Conservation (phyloP, 768 basidiomycete genomes). For the Hericium rajendrae region DNA sequence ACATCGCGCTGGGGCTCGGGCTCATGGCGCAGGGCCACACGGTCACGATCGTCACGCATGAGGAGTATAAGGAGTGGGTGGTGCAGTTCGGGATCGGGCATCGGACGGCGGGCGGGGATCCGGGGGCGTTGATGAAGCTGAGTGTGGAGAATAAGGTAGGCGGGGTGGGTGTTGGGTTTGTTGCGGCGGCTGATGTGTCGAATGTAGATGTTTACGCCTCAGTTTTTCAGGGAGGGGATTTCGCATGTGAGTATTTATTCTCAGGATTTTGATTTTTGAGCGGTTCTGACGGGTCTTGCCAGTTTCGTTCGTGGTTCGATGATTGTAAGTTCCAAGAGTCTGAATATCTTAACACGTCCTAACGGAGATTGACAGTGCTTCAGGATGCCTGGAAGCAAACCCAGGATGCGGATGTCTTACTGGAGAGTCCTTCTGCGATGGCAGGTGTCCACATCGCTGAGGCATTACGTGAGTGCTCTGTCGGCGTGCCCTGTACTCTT, state of each 20-base stretch:
- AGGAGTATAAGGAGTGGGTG: slow-evolving; percentile 45
- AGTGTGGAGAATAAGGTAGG: slow-evolving; percentile 36
- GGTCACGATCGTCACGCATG: slow-evolving; percentile 40
- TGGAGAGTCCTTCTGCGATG: slow-evolving; percentile 63
- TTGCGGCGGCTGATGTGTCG: slow-evolving; percentile 14
- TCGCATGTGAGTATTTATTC: slow-evolving; percentile 32
- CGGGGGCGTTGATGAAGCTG: slow-evolving; percentile 59
- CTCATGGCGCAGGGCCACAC: slow-evolving; percentile 33
- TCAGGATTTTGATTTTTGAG: not conserved
- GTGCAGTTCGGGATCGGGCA: slow-evolving; percentile 49
- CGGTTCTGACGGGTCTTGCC: slow-evolving; percentile 1
- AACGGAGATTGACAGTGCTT: slow-evolving; percentile 31
- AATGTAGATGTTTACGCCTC: slow-evolving; percentile 60
- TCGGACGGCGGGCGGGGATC: slow-evolving; percentile 59
- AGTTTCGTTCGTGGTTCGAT: slow-evolving; percentile 62
- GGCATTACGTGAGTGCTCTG: slow-evolving; percentile 35
- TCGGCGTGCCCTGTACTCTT: not conserved
- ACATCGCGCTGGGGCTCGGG: slow-evolving; percentile 35
- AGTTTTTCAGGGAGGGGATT: slow-evolving; percentile 58
- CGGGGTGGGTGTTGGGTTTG: too few species aligned
- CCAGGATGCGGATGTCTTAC: slow-evolving; percentile 52
- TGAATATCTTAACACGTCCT: too few species aligned
- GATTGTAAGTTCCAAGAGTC: slow-evolving; percentile 31
- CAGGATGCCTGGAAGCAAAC: slow-evolving; percentile 55
- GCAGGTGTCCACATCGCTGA: slow-evolving; percentile 67